Base-by-base conservation (phyloP, 805 yeast species). In the Ogataea trehaloabstinens region DNA sequence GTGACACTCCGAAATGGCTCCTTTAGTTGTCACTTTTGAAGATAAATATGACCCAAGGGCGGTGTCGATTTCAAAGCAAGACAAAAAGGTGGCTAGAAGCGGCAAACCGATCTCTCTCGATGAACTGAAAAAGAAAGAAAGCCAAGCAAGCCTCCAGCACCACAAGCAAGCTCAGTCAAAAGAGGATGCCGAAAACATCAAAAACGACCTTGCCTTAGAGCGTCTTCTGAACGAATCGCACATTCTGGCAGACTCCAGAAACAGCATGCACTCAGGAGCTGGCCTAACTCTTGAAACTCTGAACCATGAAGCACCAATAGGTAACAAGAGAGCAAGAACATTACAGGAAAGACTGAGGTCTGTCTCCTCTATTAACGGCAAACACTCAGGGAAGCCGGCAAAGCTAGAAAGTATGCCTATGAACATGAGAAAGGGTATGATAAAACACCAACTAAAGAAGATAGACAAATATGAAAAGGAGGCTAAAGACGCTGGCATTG, bases 401-500 rank as follows among this genome's bases (percentile, higher is more conserved):
- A 75, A 66, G 38, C 60, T 82, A 24, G 93, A 85, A 49, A 85
- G 80, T 36, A 86, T 88, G 78, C 96, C 98, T 16, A 90, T 93
- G 89, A 60, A 75, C 15, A 78, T 88, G 70, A 74, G 97, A 40
- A 85, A 85, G 55, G 96, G 96, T 2, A 84, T 90, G 82, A 67
- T 86, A 19, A 64, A 69, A 24, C 72, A 80, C 31, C 74, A 81
- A 32, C 62, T 73, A 24, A 58, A 64, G 16, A 74, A 78, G 46
- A 74, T 78, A 15, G 57, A 65, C 18, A 74, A 74, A 51, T 77
- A 70, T 53, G 95, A 86, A 58, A 67, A 71, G 36, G 89, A 86
- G 35, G 97, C 99, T 6, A 74, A 69, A 45, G 91, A 91, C 15
- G 95, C 95, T 4, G 98, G 98, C 11, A 85, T 91, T 39, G 74